Evolutionary conservation across 1,284 basidiomycete species (phyloP), one percentile per base, ranked within the genome.

Genomic region (Pholiota adiposa): DNA sequence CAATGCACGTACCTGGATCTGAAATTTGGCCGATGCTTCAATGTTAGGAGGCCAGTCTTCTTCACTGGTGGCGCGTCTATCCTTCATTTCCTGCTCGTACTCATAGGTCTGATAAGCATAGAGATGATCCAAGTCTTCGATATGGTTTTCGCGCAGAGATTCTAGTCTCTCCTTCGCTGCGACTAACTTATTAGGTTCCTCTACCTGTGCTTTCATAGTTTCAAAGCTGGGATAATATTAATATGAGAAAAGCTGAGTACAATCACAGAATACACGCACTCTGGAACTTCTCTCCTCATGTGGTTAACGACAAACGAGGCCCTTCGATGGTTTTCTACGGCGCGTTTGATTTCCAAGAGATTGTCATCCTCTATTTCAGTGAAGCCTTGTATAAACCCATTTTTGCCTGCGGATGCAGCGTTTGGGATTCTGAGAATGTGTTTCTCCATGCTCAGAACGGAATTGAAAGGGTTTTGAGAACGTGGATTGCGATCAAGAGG

Each of bases 31-130:
- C 12, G 44, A 4, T 27, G n/a, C 12, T 14, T 23, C 19, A 3
- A 19, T 3, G 11, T n/a, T 27, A 9, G 14, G 5, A 25, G 29
- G 67, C 61, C 55, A 73, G 69, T 58, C 70, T 70, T 76, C 76
- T 53, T 77, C 72, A 52, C 67, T 69, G 18, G 73, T 69, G 16
- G 60, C 48, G 33, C 72, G 73, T 19, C 71, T 71, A 40, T 82
- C 77, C 38, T 68, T 29, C 25, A 74, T 71, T 25, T 80, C 79
- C 27, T 78, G 71, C 27, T 65, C 64, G 54, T 82, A 81, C 52
- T 82, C 77, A 16, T 75, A 67, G 3, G 74, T 76, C 11, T 83
- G 80, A 54, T 77, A 73, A 19, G 61, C 60, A 59, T 78, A 79
- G 19, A 85, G 69, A 16, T 73, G 67, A 41, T 79, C 71, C 3